Conservation (phyloP, 495 filamentous ascomycete genomes). For the Aspergillus baeticus region DNA sequence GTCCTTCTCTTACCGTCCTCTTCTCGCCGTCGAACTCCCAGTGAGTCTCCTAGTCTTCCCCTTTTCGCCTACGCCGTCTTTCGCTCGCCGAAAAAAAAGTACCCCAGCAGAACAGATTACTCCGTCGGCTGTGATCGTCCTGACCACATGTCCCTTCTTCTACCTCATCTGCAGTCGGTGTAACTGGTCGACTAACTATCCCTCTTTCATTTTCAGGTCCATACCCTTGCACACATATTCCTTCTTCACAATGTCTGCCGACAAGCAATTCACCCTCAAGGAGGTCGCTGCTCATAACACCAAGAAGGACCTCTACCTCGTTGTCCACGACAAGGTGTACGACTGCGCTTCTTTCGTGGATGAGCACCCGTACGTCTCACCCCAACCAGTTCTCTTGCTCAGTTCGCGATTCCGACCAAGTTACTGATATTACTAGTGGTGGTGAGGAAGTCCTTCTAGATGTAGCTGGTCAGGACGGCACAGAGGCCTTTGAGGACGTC, state of each 20-base stretch:
- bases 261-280: conserved; percentile 74
- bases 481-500: conserved; percentile 99
- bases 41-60: background rate
- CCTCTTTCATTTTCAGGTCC: background rate
- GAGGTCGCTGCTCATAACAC: conserved; percentile 85
- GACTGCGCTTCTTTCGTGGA: conserved; percentile 84
- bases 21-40: background rate
- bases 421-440: conserved; percentile 56
- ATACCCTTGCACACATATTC: background rate
- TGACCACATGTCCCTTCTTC: background rate
- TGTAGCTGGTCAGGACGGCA: conserved; percentile 93
- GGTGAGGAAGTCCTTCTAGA: conserved; percentile 98
- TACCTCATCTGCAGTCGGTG: background rate
- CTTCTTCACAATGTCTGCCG: conserved; percentile 57
- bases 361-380: conserved; percentile 91
- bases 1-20: conserved; percentile 4
- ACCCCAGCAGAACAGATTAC: background rate
- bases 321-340: conserved; percentile 97
- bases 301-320: conserved; percentile 93
- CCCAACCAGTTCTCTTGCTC: background rate
- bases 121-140: background rate
- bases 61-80: background rate
- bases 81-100: background rate
- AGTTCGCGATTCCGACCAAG: background rate
- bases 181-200: conserved; percentile 10